phyloP scores from a whole-genome alignment of 1,284 basidiomycete genomes.

The Moesziomyces parantarcticus region DNA sequence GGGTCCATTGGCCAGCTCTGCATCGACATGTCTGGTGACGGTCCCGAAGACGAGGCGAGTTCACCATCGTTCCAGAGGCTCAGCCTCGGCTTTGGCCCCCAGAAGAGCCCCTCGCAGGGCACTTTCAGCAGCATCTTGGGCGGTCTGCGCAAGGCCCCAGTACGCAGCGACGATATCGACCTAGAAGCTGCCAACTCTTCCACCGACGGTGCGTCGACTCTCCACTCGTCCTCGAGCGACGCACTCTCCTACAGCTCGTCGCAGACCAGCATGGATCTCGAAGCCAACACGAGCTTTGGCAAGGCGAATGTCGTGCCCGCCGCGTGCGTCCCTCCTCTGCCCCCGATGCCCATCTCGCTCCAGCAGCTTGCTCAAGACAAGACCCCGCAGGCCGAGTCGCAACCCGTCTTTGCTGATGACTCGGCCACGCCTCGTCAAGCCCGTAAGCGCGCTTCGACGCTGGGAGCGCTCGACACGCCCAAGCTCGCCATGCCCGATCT shows the following conservation, averaged over 20 bases:
- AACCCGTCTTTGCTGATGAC: slow-evolving; percentile 10
- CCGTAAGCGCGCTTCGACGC: slow-evolving; percentile 38
- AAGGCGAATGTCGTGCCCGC: slow-evolving; percentile 47
- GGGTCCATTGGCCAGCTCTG: slow-evolving; percentile 32
- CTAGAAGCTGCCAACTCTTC: slow-evolving; percentile 34
- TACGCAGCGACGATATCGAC: slow-evolving; percentile 14
- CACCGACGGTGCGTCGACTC: slow-evolving; percentile 13
- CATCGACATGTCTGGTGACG: slow-evolving; percentile 31
- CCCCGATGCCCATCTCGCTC: slow-evolving; percentile 37
- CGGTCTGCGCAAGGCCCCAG: slow-evolving; percentile 17
- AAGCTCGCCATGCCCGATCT: slow-evolving; percentile 27
- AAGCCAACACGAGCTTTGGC: slow-evolving; percentile 44
- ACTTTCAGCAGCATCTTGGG: slow-evolving; percentile 40
- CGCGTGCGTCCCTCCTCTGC: slow-evolving; percentile 34
- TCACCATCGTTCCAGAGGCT: slow-evolving; percentile 25
- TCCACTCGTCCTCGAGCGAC: slow-evolving; percentile 34
- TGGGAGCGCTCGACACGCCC: slow-evolving; percentile 38
- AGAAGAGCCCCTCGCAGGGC: slow-evolving; percentile 32
- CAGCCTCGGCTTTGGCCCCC: slow-evolving; percentile 43
- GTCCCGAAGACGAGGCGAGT: slow-evolving; percentile 6
- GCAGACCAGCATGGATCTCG: slow-evolving; percentile 38
- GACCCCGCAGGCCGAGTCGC: slow-evolving; percentile 10
- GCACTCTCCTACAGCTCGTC: slow-evolving; percentile 44
- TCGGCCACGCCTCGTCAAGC: not conserved
- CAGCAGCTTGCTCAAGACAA: slow-evolving; percentile 17